Evolutionary conservation across 768 basidiomycete genomes (phyloP).

Genomic region (Psilocybe tampanensis): DNA sequence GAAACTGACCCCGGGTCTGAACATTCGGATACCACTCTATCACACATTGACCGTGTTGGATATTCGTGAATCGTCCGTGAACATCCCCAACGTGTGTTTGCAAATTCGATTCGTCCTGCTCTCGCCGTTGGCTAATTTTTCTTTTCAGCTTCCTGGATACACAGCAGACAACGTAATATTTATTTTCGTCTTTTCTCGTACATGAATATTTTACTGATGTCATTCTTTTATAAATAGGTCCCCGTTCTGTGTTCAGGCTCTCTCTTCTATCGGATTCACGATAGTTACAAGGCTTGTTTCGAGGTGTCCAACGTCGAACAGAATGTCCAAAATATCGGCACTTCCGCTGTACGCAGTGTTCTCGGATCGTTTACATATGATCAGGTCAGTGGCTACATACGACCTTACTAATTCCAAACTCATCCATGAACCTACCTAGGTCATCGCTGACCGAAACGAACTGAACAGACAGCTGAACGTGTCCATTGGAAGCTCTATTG

Average conservation of each 20-base stretch:
- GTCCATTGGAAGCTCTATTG: conserved; percentile 51
- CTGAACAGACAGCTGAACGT: conserved; percentile 48
- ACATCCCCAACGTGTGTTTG: conserved; percentile 41
- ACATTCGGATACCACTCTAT: conserved; percentile 44
- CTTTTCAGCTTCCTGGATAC: conserved; percentile 33
- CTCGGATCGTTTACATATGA: conserved; percentile 53
- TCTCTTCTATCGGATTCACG: conserved; percentile 51
- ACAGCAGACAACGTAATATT: conserved; percentile 33
- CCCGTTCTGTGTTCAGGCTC: conserved; percentile 57
- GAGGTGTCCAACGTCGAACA: conserved; percentile 47
- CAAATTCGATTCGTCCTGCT: not conserved
- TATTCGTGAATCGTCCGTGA: conserved; percentile 48
- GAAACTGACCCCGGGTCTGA: conserved; percentile 46
- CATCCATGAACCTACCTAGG: conserved; percentile 25
- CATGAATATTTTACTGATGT: not conserved
- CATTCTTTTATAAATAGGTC: conserved; percentile 30
- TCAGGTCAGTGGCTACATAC: conserved; percentile 29
- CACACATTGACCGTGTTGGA: conserved; percentile 49
- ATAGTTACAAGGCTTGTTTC: conserved; percentile 59
- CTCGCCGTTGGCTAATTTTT: not conserved
- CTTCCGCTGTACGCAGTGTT: conserved; percentile 55
- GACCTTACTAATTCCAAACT: not conserved
- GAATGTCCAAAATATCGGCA: conserved; percentile 56
- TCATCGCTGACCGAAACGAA: conserved; percentile 57
- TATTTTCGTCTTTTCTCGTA: not conserved